phyloP scores from a whole-genome alignment of 768 basidiomycete species.

The Hericium coralloides region DNA sequence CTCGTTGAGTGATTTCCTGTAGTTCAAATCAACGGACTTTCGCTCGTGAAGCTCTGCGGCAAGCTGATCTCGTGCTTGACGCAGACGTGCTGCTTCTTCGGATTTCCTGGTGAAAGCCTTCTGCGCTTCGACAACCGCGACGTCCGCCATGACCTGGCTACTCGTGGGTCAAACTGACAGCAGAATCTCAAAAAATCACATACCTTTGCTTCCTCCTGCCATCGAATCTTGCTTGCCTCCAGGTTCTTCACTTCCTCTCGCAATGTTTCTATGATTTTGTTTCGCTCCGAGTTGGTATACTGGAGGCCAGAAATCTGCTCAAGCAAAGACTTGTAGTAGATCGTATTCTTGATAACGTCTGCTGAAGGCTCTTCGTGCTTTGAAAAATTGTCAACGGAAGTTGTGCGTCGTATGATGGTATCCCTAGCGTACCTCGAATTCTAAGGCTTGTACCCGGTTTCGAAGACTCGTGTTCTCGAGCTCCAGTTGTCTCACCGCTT shows the following conservation, averaged over 20 bases:
- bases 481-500: constrained; percentile 19
- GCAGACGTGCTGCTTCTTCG: constrained; percentile 10
- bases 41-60: constrained; percentile 11
- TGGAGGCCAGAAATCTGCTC: background rate
- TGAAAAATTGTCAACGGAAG: too few species aligned
- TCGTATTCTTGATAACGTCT: background rate
- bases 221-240: background rate
- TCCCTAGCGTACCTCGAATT: background rate
- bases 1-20: constrained; percentile 11
- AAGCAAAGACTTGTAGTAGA: background rate
- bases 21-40: constrained; percentile 6
- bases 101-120: constrained; percentile 6
- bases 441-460: constrained; percentile 14
- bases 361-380: background rate
- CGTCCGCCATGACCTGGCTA: background rate
- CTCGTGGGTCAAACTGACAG: too few species aligned
- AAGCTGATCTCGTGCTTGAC: constrained; percentile 12
- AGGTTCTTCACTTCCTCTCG: background rate
- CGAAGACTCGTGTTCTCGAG: constrained; percentile 11
- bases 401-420: too few species aligned
- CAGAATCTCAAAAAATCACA: too few species aligned
- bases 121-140: background rate
- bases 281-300: background rate
- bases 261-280: background rate
- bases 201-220: background rate